Evolutionary conservation across 768 basidiomycete genomes (phyloP), one percentile per base, ranked within the genome.

Genomic region (Lyophyllum shimeji): DNA sequence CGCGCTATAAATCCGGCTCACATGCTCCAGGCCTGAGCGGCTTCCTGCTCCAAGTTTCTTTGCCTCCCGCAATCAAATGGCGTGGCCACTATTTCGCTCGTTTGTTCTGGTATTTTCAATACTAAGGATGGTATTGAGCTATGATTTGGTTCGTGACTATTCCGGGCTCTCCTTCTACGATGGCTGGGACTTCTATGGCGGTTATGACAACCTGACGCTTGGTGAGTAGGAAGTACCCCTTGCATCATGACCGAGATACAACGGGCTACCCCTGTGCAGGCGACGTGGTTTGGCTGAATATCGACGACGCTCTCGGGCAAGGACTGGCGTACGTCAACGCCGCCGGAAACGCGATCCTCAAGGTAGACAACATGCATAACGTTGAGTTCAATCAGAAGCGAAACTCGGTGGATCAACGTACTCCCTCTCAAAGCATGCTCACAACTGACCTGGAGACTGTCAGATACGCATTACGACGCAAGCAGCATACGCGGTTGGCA

Each of bases 361-460:
- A 79, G 62, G 90, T 93, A 6, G 90, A 93, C 74, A 90, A 90
- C 64, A 69, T 71, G 7, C 83, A 82, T 11, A 76, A 76, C 44
- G 79, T 90, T 1, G 69, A 74, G 15, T 69, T 67, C 44, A 79
- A 81, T 53, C 63, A 81, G 43, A 79, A 81, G 60, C 73, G 87
- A 21, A 81, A 85, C 60, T 79, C 89, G 25, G 89, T 90, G 57
- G 15, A 55, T 75, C 76, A 31, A 31, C n/a, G 25, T 46, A 21
- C n/a, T 40, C 3, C 52, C 15, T 34, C 27, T 29, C 1, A 3
- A 15, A 39, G n/a, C 9, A 18, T n/a, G 43, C 40, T 46, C 20
- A 53, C 25, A 45, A 12, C 25, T 43, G 20, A 52, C 29, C 33
- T 42, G 1, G 2, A 33, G 21, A 46, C 55, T 46, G 49, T 24